Base-by-base conservation (phyloP, 176 grass and related monocot genomes). In the Avena eriantha region DNA sequence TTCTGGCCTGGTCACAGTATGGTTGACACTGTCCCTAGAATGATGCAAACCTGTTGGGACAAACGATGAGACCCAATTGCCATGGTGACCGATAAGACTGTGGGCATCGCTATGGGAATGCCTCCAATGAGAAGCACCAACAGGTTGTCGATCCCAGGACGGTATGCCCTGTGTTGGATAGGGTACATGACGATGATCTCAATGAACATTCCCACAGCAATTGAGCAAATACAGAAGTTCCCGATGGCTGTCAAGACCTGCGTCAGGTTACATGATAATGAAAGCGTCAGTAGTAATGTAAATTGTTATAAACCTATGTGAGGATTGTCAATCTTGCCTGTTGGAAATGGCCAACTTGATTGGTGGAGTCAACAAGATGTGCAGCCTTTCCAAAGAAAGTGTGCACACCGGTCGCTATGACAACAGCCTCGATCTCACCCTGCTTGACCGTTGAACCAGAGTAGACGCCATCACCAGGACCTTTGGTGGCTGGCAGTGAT, bases 301-400 rank as follows among this genome's bases (percentile, higher is more conserved):
- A 29, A 29, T 29, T 29, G 2, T 29, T 29, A 47, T 47, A 11
- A 68, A 82, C 1, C 1, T 12, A 50, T 18, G 3, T 19, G 50
- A 76, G 10, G 43, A 26, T 34, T 29, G 26, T 26, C 45, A 11
- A 81, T 71, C 77, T 89, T 86, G 71, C 88, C 88, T 90, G 88
- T 53, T 91, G 90, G 68, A 91, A 91, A 68, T 91, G 90, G 16
- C 90, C 90, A 69, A 91, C 90, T 85, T 91, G 85, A 58, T 91
- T 91, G 7, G 90, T 91, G 10, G 86, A 88, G 79, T 92, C 90
- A 10, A 92, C 90, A 31, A 92, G 90, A 81, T 92, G 90, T 47
- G 90, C 90, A 50, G 90, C 90, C 86, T 92, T 92, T 35, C 90
- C 90, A 64, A 92, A 92, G 90, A 92, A 92, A 76, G 90, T 92